Evolutionary conservation across 495 filamentous ascomycete genomes (phyloP), one percentile per base, ranked within the genome.

Genomic region (Tetracladium marchalianum): DNA sequence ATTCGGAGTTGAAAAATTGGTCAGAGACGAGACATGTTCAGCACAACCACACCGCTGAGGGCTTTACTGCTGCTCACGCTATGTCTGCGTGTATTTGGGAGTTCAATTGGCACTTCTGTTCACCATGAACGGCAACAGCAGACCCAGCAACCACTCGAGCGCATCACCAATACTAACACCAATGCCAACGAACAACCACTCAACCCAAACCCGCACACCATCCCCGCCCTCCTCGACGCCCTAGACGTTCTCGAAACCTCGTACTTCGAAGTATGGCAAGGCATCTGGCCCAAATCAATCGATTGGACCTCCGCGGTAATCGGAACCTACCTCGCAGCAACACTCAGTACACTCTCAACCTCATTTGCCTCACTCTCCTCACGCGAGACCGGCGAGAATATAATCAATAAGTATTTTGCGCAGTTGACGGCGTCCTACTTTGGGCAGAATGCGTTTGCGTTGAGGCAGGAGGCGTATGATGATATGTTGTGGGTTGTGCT

Each of bases 401-500:
- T 84, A 0, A 73, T 95, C 58, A 85, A 85, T 60, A 73, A 69
- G n/a, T 92, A 89, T 56, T 92, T 95, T 58, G 70, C 77, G 5
- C 84, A 96, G 13, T 64, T 78, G 0, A 65, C 79, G 11, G 75
- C 75, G 7, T 90, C 82, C 59, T 95, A 90, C 60, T 95, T 90
- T 58, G 90, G 84, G 19, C 87, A 96, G 58, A 80, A 95, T 60
- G 73, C 76, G 11, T 82, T 90, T 50, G 66, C 74, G 15, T 67
- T 97, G 24, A 75, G 87, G 15, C 77, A 73, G 32, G 76, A 97
- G 58, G 92, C 90, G 1, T 95, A 82, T 58, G 92, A 98, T 61
- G 92, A 98, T 60, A 96, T 96, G 73, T 75, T 95, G 16, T 98
- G 92, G 92, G 88, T 97, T 10, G 90, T 95, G 1, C 69, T 97